A percentile compares a stretch with the other conserved stretches of the same genome.
These are phyloP conservation scores for Metschnikowia cubensis DNA, from an alignment of 805 yeast genomes.

Conservation along the genomic window DNA sequence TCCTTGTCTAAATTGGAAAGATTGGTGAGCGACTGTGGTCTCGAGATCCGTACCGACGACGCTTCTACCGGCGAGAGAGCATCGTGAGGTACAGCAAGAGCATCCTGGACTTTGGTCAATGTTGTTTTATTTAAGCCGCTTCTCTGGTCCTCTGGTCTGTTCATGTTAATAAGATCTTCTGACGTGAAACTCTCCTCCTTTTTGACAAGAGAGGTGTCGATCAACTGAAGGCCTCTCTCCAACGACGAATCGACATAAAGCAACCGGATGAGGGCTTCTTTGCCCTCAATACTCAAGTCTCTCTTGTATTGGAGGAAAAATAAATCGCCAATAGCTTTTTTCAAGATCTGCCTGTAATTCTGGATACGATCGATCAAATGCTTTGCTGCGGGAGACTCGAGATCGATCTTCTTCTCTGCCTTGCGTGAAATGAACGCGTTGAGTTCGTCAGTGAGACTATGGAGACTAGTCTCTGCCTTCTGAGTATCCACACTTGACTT, in stretches of 20 bases:
- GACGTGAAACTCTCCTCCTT: constrained; percentile 12
- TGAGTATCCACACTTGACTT: constrained; percentile 22
- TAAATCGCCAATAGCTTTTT: constrained; percentile 44
- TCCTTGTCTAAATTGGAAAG: constrained; percentile 34
- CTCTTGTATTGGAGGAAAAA: constrained; percentile 53
- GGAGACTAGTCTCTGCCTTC: constrained; percentile 20
- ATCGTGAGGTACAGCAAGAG: constrained; percentile 5
- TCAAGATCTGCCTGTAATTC: constrained; percentile 28
- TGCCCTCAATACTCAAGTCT: constrained; percentile 61
- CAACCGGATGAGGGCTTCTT: constrained; percentile 68
- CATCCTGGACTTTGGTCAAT: constrained; percentile 2
- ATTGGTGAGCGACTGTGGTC: constrained; percentile 22
- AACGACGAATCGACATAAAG: constrained; percentile 68
- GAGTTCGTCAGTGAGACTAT: constrained; percentile 30
- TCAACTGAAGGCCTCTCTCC: constrained; percentile 48
- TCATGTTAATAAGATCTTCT: constrained; percentile 13
- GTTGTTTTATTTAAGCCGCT: constrained; percentile 9
- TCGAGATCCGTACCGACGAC: constrained; percentile 12
- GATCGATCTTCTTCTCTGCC: constrained; percentile 30
- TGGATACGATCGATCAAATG: constrained; percentile 26
- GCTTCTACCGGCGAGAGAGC: constrained; percentile 8
- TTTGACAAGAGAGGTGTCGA: constrained; percentile 32
- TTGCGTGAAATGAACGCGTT: constrained; percentile 31
- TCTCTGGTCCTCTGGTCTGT: constrained; percentile 25
- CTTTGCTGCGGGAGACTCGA: constrained; percentile 29